Evolutionary conservation across 805 yeast genomes (phyloP), one percentile per base, ranked within the genome.

Genomic region (Lipomyces chichibuensis): DNA sequence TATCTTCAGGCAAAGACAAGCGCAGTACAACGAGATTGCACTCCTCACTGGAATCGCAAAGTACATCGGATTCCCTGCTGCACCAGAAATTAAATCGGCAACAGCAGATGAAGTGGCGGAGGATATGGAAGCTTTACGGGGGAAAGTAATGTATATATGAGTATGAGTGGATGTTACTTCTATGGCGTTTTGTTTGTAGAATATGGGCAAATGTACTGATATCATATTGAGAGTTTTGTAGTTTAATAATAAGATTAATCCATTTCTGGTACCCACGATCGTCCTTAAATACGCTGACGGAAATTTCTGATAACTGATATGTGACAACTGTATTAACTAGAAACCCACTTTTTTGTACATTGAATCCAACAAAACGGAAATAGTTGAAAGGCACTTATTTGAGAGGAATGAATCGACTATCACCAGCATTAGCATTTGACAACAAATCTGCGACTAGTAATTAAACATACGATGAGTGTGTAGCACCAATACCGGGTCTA

Each of bases 41-140:
- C 81, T 85, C 33, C 80, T 93, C 69, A 83, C 85, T 61, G 95
- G 95, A 2, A 77, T 93, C 59, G 79, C 86, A 49, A 82, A 84
- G 71, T 87, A 85, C 74, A 86, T 85, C 73, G 92, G 95, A 3
- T 87, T 92, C 74, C 97, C 98, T 1, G 87, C 89, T 33, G 92
- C 97, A 1, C 94, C 94, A 51, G 82, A 83, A 39, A 79, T 95
- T 66, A 82, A 82, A 52, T 79, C 86, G 3, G 88, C 93, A 53
- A 81, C 87, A 25, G 86, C 84, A 23, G 87, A 87, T n/a, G 98
- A 94, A 76, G 82, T 89, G 13, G 81, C 83, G 52, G 89, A 87
- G 27, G 98, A 95, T 77, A 78, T 95, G 63, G 81, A 77, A 68
- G 89, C 87, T 51, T 81, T 91, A 86, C 89, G 91, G 35, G 62